phyloP scores from a whole-genome alignment of 1,284 basidiomycete species.

The Ceratobasidium sp. region DNA sequence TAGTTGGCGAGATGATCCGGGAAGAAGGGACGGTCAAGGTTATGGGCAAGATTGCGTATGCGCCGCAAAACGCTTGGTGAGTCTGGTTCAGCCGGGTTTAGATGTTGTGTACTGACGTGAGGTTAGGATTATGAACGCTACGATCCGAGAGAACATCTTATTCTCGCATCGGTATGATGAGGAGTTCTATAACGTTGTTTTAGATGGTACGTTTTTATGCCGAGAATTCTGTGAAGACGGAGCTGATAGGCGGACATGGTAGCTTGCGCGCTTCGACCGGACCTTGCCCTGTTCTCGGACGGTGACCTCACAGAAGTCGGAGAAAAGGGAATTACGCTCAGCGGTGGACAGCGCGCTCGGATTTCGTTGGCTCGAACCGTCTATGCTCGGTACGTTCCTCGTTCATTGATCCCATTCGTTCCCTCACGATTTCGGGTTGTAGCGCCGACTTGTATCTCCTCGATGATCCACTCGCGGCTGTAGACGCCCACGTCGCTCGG shows the following conservation, averaged over 20 bases:
- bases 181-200: constrained; percentile 77
- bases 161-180: constrained; percentile 92
- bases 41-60: constrained; percentile 87
- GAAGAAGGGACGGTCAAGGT: constrained; percentile 79
- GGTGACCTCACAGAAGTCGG: constrained; percentile 85
- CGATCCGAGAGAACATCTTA: constrained; percentile 88
- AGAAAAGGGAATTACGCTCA: constrained; percentile 64
- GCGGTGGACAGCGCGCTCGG: constrained; percentile 73
- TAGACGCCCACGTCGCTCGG: constrained; percentile 81
- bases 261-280: constrained; percentile 89
- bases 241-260: neutral
- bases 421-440: constrained; percentile 57
- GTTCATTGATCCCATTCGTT: neutral
- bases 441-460: constrained; percentile 70
- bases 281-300: constrained; percentile 79
- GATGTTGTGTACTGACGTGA: constrained; percentile 22
- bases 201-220: constrained; percentile 69
- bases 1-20: constrained; percentile 90
- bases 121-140: constrained; percentile 82
- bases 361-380: constrained; percentile 69
- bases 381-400: constrained; percentile 55
- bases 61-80: constrained; percentile 89
- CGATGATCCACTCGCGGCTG: constrained; percentile 69
- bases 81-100: constrained; percentile 47
- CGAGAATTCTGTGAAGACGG: neutral